Base-by-base conservation (phyloP, 352 stramenopile species). In the Peronosclerospora sorghi region DNA sequence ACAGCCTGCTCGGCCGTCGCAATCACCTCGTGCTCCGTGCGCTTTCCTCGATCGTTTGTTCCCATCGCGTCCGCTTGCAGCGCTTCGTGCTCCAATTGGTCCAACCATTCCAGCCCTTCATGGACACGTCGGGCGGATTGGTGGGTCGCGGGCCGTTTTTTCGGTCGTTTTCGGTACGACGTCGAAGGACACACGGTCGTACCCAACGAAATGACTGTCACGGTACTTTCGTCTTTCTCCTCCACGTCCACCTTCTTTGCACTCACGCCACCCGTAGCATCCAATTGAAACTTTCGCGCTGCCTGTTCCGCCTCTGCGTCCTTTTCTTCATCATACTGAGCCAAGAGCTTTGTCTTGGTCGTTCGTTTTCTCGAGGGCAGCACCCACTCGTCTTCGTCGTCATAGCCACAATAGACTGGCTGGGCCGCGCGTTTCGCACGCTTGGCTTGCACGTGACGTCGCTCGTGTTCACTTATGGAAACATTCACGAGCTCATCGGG, bases 361-460 rank as follows among this genome's bases (percentile, higher is more conserved):
- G 73, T 32, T 57, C 46, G 73, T 29, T 15, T 51, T 54, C n/a
- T 74, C 66, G 47, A 88, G 65, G 44, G 88, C 70, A 48, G 97
- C 73, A 62, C 97, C 73, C 60, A 98, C 98, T 63, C 21, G 21
- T 98, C 95, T 48, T 98, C 93, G 62, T 98, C 94, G 59, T 98
- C 95, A 52, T 91, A 96, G 0, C 85, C 95, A 8, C 82, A 80
- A 70, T 98, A 98, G 36, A 93, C 73, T 0, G 83, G 82, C 56
- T 87, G 73, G 0, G 39, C 24, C 0, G 76, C 67, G 3, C 76
- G 57, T 27, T 73, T 65, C 0, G 60, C 54, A 6, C 21, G 21
- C 9, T 61, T 60, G 19, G 64, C 49, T 37, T 91, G 60, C 9
- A 68, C 68, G 2, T 54, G 18, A 10, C 60, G 67, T 14, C 62